A percentile compares a stretch with the other conserved stretches of the same genome.
Conservation (phyloP, 345 rosid genomes). For the Microthlaspi erraticum region DNA sequence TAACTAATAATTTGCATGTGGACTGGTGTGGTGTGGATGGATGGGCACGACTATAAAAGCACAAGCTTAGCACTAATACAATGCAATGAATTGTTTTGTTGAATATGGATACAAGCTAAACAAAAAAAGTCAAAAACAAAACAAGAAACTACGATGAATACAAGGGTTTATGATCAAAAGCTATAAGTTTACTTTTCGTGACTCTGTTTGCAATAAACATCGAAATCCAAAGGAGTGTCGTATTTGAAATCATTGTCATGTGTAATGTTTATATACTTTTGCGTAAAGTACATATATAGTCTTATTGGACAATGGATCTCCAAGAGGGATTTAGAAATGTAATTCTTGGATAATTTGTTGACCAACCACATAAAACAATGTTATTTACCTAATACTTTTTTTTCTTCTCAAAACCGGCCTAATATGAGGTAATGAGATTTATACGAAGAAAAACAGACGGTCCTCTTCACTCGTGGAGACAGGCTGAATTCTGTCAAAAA, state of each 20-base stretch:
- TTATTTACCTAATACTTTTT: conserved; percentile 1
- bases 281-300: not conserved
- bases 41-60: conserved; percentile 19
- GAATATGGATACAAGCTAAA: conserved; percentile 6
- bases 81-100: not conserved
- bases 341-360: conserved; percentile 13
- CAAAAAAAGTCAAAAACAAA: not conserved
- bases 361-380: conserved; percentile 20
- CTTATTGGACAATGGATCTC: not conserved
- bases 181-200: not conserved
- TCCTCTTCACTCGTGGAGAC: conserved; percentile 34
- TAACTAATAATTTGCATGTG: not conserved
- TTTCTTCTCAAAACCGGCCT: not conserved
- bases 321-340: not conserved
- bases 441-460: conserved; percentile 4
- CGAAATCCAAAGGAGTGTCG: not conserved
- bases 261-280: not conserved
- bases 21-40: conserved; percentile 9
- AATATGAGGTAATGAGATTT: not conserved
- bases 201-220: not conserved
- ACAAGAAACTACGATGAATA: not conserved
- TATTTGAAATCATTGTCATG: not conserved
- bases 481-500: conserved; percentile 2
- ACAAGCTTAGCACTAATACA: not conserved
- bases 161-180: not conserved